Conservation (phyloP, 2,329 filamentous ascomycete species). For the Ophiocordyceps sinensis region DNA sequence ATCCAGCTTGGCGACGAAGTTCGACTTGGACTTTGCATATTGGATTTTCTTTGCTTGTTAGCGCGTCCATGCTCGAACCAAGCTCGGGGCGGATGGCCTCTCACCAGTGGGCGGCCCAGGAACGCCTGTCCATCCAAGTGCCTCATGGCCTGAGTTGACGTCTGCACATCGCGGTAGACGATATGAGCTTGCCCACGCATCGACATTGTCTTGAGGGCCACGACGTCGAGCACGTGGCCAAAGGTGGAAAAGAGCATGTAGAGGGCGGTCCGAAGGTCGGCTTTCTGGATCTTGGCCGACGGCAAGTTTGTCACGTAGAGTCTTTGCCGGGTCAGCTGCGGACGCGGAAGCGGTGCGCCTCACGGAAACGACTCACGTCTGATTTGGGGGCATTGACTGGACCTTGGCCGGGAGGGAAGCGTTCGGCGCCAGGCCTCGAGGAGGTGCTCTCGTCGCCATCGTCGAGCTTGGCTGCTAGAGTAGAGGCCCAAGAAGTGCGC, state of each 20-base stretch:
- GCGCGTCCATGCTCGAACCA: background rate
- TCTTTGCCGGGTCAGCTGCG: slow-evolving; percentile 26
- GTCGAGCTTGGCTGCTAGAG: slow-evolving; percentile 3
- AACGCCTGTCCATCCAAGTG: slow-evolving; percentile 76
- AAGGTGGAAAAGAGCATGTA: slow-evolving; percentile 94
- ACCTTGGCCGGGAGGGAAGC: slow-evolving; percentile 34
- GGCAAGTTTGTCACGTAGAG: slow-evolving; percentile 80
- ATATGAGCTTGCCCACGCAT: slow-evolving; percentile 96
- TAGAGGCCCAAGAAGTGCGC: background rate
- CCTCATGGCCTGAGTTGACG: slow-evolving; percentile 89
- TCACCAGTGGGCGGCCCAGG: slow-evolving; percentile 70
- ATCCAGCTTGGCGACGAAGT: slow-evolving; percentile 80
- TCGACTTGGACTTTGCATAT: slow-evolving; percentile 81
- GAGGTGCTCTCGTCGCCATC: slow-evolving; percentile 24
- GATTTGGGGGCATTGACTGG: slow-evolving; percentile 50
- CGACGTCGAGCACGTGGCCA: slow-evolving; percentile 80
- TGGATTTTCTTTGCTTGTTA: slow-evolving; percentile 56
- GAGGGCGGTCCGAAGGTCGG: slow-evolving; percentile 69
- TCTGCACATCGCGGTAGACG: slow-evolving; percentile 76
- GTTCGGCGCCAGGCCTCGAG: slow-evolving; percentile 24
- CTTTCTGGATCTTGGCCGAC: slow-evolving; percentile 79
- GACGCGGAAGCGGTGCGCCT: background rate
- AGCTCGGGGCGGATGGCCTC: slow-evolving; percentile 15
- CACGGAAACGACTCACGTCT: slow-evolving; percentile 44
- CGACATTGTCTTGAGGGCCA: slow-evolving; percentile 74